Base-by-base conservation (phyloP, 2,329 filamentous ascomycete species). In the Sporothrix humicola region DNA sequence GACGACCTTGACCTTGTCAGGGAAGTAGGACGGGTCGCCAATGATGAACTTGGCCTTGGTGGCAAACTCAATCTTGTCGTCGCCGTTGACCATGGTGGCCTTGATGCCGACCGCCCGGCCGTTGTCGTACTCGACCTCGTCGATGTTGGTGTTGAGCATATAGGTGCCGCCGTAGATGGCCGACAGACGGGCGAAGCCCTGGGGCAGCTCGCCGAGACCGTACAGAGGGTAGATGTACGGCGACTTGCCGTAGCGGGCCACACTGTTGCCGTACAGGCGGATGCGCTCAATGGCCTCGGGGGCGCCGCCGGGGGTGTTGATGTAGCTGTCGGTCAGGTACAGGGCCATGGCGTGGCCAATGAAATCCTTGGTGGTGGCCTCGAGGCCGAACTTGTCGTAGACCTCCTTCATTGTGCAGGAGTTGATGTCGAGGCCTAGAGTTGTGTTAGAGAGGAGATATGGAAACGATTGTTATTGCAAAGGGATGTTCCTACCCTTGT, bases 171-270 rank as follows among this genome's bases (percentile, higher is more conserved):
- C 96, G 81, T 99, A 98, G 84, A 99, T 98, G 82, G 96, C 96
- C 56, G 95, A 98, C 72, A 99, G 89, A 83, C 96, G 95, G 76
- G 96, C 96, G 80, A 99, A 99, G 74, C 95, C 95, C 85, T 99
- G 96, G 50, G 96, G 97, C 73, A 99, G 92, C 86, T 99, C 96
- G 81, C 93, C 96, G 69, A 99, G 90, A 76, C 96, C 96, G 85
- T 99, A 99, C 46, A 98, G 91, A 68, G 96, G 97, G 87, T 99
- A 99, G 86, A 99, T 98, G 87, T 98, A 99, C 63, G 96, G 97
- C 13, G 95, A 98, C 85, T 98, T 98, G 84, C 96, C 96, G 84
- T 98, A 98, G 76, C 95, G 91, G 71, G 95, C 94, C 84, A 99
- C 97, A 44, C 95, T 98, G 88, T 97, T 97, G 78, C 95, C 97